phyloP scores from a whole-genome alignment of 2,329 filamentous ascomycete genomes.

The Penicillium glabrum region DNA sequence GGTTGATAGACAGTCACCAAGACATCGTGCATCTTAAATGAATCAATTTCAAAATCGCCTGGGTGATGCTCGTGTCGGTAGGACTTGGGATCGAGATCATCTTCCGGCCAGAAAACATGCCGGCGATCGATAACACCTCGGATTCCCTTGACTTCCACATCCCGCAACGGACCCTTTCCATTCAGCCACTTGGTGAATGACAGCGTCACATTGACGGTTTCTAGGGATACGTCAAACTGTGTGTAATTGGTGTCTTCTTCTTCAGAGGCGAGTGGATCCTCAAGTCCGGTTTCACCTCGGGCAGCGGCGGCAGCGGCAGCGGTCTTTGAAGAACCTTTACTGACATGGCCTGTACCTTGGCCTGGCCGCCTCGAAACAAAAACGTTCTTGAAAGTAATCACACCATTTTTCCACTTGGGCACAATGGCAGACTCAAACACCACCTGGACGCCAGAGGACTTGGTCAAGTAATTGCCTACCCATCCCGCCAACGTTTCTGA shows the following conservation, averaged over 20 bases:
- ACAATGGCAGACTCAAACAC: conserved; percentile 98
- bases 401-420: conserved; percentile 89
- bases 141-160: conserved; percentile 92
- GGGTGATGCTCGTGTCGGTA: conserved; percentile 85
- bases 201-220: conserved; percentile 91
- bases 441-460: conserved; percentile 88
- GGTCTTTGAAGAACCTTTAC: conserved; percentile 82
- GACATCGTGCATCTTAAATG: conserved; percentile 93
- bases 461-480: conserved; percentile 93
- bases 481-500: conserved; percentile 86
- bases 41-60: conserved; percentile 95
- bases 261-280: conserved; percentile 39
- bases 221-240: conserved; percentile 92
- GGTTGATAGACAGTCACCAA: conserved; percentile 91
- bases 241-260: conserved; percentile 95
- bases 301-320: conserved; percentile 78
- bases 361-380: conserved; percentile 91
- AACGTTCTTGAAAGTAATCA: conserved; percentile 95
- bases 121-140: conserved; percentile 90
- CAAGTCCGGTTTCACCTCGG: conserved; percentile 46
- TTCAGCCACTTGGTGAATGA: conserved; percentile 99
- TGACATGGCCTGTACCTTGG: conserved; percentile 76
- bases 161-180: conserved; percentile 83
- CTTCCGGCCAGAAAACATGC: conserved; percentile 69
- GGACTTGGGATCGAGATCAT: conserved; percentile 74